Evolutionary conservation across 208 protist species (phyloP).

Genomic region (Endotrypanum monterogeii): DNA sequence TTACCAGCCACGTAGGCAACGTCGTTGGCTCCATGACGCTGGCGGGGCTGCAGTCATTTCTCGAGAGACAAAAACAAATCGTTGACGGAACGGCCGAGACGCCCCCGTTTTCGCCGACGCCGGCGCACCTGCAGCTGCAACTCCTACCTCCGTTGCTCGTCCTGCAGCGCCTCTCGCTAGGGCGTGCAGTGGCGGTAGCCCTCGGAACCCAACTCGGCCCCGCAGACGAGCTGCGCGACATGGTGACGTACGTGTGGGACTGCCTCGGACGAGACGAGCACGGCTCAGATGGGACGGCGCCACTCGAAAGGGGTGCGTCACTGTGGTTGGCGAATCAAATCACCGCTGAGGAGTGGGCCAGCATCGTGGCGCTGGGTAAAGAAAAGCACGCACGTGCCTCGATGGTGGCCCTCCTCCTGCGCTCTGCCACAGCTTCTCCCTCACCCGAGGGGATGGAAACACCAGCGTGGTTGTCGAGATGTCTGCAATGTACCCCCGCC

Average conservation of each 20-base stretch:
- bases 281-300: background rate
- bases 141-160: slow-evolving; percentile 25
- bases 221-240: slow-evolving; percentile 26
- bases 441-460: background rate
- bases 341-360: slow-evolving; percentile 61
- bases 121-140: background rate
- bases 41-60: slow-evolving; percentile 11
- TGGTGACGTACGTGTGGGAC: slow-evolving; percentile 52
- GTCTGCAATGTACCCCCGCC: slow-evolving; percentile 44
- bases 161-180: slow-evolving; percentile 50
- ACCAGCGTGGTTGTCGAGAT: slow-evolving; percentile 47
- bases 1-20: slow-evolving; percentile 47
- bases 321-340: slow-evolving; percentile 48
- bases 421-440: slow-evolving; percentile 15
- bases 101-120: background rate
- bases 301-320: background rate
- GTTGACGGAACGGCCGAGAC: slow-evolving; percentile 21
- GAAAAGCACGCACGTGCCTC: slow-evolving; percentile 43
- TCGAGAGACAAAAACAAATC: background rate
- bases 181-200: slow-evolving; percentile 44
- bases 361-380: slow-evolving; percentile 52
- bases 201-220: slow-evolving; percentile 39
- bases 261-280: slow-evolving; percentile 9
- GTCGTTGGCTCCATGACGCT: slow-evolving; percentile 45
- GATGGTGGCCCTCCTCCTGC: slow-evolving; percentile 55